Percentiles rank a stretch among this genome's conserved stretches.
phyloP scores from a whole-genome alignment of 441 rosid genomes.

The Gossypium schwendimanii region DNA sequence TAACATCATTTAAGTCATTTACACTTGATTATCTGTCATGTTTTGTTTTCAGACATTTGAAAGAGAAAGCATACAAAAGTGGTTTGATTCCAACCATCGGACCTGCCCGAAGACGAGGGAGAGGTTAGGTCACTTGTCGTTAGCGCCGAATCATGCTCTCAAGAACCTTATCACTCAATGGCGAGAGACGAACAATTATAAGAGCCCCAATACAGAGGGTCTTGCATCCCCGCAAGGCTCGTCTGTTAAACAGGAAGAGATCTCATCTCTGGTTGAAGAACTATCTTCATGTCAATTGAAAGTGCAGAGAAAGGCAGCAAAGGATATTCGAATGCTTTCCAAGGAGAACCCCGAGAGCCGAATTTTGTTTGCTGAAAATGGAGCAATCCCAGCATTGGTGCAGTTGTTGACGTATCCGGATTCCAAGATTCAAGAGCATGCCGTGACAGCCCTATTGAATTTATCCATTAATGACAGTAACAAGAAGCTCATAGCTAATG shows the following conservation, averaged over 20 bases:
- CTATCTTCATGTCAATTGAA: constrained; percentile 43
- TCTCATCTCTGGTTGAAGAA: constrained; percentile 36
- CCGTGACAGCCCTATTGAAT: constrained; percentile 58
- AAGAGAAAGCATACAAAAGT: constrained; percentile 53
- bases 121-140: constrained; percentile 38
- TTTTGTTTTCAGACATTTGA: neutral
- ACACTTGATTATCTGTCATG: neutral
- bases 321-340: constrained; percentile 49
- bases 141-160: constrained; percentile 73
- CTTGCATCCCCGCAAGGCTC: constrained; percentile 5
- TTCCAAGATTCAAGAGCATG: constrained; percentile 48
- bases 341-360: constrained; percentile 58
- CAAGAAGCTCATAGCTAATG: constrained; percentile 43
- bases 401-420: constrained; percentile 53
- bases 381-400: constrained; percentile 43
- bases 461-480: constrained; percentile 51
- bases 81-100: constrained; percentile 61
- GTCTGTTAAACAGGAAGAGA: constrained; percentile 26
- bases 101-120: constrained; percentile 83
- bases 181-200: constrained; percentile 58
- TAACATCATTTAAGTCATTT: neutral
- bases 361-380: constrained; percentile 38
- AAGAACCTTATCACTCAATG: constrained; percentile 62
- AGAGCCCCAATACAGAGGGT: constrained; percentile 40
- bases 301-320: constrained; percentile 43